A percentile compares a stretch with the other conserved stretches of the same genome.
Evolutionary conservation across 1,284 basidiomycete genomes (phyloP).

Genomic region (Gomphus bonarii): DNA sequence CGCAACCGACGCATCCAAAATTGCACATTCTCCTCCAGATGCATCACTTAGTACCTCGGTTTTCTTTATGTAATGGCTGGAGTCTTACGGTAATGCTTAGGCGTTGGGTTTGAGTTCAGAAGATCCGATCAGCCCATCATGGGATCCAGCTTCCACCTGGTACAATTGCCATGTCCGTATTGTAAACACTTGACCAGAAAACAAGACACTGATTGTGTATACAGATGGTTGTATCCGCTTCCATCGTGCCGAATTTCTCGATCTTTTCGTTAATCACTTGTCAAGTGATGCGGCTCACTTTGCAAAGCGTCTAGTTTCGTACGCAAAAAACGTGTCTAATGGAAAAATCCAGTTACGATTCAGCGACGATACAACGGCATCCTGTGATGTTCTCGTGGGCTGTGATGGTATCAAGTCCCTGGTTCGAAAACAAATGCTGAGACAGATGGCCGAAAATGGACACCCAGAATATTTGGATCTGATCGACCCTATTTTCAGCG

Average conservation of each 20-base stretch:
- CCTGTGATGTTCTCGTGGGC: slow-evolving; percentile 21
- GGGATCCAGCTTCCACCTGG: slow-evolving; percentile 35
- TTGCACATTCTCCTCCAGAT: slow-evolving; percentile 26
- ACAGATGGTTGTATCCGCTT: slow-evolving; percentile 34
- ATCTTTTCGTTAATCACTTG: slow-evolving; percentile 31
- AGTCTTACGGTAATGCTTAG: slow-evolving; percentile 15
- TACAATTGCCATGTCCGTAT: slow-evolving; percentile 35
- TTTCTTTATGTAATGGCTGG: background rate
- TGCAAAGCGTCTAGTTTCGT: slow-evolving; percentile 29
- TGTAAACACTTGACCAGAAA: background rate
- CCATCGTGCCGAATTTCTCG: slow-evolving; percentile 38
- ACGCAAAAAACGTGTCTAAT: slow-evolving; percentile 18
- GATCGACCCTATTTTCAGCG: slow-evolving; percentile 29
- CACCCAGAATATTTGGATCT: slow-evolving; percentile 13
- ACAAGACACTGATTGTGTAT: background rate
- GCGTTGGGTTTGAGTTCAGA: slow-evolving; percentile 34
- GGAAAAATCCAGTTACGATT: slow-evolving; percentile 14
- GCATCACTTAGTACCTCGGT: slow-evolving; percentile 17
- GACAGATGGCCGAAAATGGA: slow-evolving; percentile 1
- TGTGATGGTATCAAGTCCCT: slow-evolving; percentile 21
- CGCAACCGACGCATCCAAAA: slow-evolving; percentile 26
- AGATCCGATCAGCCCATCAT: slow-evolving; percentile 36
- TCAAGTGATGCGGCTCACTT: slow-evolving; percentile 31
- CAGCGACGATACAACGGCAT: slow-evolving; percentile 16
- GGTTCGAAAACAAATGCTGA: slow-evolving; percentile 13